phyloP scores from a whole-genome alignment of 805 yeast species.

The Lipomyces anomalus region DNA sequence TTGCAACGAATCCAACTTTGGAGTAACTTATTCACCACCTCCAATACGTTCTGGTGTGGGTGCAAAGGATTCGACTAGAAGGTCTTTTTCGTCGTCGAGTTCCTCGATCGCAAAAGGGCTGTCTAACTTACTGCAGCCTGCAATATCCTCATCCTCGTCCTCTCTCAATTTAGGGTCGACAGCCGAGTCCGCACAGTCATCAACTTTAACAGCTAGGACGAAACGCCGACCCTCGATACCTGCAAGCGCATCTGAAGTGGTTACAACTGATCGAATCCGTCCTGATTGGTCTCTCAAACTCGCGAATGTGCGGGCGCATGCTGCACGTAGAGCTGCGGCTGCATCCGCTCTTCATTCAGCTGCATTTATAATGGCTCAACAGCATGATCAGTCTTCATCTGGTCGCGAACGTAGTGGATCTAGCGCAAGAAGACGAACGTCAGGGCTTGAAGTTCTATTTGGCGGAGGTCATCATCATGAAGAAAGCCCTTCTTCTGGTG shows the following conservation, averaged over 20 bases:
- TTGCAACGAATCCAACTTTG: slow-evolving; percentile 82
- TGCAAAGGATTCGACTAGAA: slow-evolving; percentile 4
- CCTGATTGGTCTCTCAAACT: slow-evolving; percentile 90
- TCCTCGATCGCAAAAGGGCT: not conserved
- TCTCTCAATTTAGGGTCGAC: slow-evolving; percentile 1
- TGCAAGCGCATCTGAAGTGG: slow-evolving; percentile 60
- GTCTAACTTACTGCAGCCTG: not conserved
- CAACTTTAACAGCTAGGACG: slow-evolving; percentile 31
- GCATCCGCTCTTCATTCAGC: slow-evolving; percentile 92
- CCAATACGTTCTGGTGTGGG: slow-evolving; percentile 44
- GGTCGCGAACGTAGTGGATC: slow-evolving; percentile 7
- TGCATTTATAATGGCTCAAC: slow-evolving; percentile 50
- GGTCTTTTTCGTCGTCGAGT: not conserved
- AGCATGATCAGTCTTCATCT: not conserved
- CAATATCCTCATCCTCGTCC: not conserved
- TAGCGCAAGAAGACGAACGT: slow-evolving; percentile 25
- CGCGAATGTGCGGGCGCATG: slow-evolving; percentile 61
- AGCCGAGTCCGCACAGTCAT: slow-evolving; percentile 34
- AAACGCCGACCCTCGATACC: slow-evolving; percentile 42
- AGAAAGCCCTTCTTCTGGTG: slow-evolving; percentile 2
- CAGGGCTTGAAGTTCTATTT: slow-evolving; percentile 7
- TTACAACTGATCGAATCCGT: slow-evolving; percentile 74
- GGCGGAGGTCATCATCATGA: slow-evolving; percentile 1
- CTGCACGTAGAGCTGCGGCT: slow-evolving; percentile 85
- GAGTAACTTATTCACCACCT: slow-evolving; percentile 72